phyloP scores from a whole-genome alignment of 1,284 basidiomycete species.

The Moesziomyces antarcticus region DNA sequence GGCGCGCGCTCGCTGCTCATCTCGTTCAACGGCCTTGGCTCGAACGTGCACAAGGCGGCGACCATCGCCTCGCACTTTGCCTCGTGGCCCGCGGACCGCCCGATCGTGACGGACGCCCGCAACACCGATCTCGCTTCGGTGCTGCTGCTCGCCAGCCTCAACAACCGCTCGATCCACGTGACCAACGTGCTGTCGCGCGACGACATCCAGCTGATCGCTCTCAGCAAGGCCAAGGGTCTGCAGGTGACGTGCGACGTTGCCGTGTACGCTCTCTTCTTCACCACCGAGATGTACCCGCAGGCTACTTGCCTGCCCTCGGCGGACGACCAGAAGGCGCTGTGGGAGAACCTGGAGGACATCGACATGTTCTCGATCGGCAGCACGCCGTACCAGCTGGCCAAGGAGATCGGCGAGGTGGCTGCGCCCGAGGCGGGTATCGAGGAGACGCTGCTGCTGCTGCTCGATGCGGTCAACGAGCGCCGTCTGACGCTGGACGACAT shows the following conservation, averaged over 20 bases:
- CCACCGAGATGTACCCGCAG: slow-evolving; percentile 73
- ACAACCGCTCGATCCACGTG: slow-evolving; percentile 89
- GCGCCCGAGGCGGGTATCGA: slow-evolving; percentile 84
- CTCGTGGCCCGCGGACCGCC: slow-evolving; percentile 89
- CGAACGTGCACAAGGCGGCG: slow-evolving; percentile 61
- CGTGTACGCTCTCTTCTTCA: slow-evolving; percentile 92
- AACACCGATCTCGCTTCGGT: slow-evolving; percentile 92
- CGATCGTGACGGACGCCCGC: slow-evolving; percentile 91
- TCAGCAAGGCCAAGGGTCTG: slow-evolving; percentile 93
- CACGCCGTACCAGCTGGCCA: slow-evolving; percentile 81
- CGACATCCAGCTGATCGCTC: slow-evolving; percentile 88
- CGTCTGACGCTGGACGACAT: slow-evolving; percentile 87
- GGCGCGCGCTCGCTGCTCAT: slow-evolving; percentile 61
- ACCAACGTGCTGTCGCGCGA: slow-evolving; percentile 90
- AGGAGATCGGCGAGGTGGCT: slow-evolving; percentile 76
- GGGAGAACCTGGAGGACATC: slow-evolving; percentile 85
- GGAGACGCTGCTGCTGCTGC: slow-evolving; percentile 86
- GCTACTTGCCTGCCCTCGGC: slow-evolving; percentile 78
- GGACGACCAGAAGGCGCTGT: slow-evolving; percentile 85
- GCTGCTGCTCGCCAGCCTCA: slow-evolving; percentile 89
- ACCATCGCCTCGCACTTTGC: slow-evolving; percentile 86
- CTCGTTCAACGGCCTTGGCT: slow-evolving; percentile 56
- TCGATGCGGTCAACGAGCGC: slow-evolving; percentile 85
- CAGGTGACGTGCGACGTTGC: slow-evolving; percentile 97
- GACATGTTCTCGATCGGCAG: slow-evolving; percentile 92